Percentiles rank a stretch among this genome's conserved stretches.
Evolutionary conservation across 2,329 filamentous ascomycete species (phyloP).

Genomic region (Nemania serpens): DNA sequence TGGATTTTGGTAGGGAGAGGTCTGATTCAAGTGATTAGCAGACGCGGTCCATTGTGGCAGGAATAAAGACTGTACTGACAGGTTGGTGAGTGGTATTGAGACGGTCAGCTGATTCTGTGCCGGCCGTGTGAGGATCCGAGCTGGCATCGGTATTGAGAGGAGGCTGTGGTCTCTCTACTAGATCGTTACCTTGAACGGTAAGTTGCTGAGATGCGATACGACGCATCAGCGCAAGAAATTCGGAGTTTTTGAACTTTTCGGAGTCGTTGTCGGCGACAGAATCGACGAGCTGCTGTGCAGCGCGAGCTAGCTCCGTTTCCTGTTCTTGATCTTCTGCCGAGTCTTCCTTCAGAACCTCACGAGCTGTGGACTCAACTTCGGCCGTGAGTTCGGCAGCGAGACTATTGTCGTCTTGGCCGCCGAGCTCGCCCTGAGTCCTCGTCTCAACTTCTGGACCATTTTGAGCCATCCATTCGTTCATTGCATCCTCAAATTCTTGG

Average conservation of each 20-base stretch:
- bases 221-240: conserved; percentile 78
- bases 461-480: conserved; percentile 32
- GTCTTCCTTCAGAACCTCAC: conserved; percentile 21
- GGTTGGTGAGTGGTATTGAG: neutral
- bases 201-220: conserved; percentile 74
- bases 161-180: conserved; percentile 50
- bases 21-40: neutral
- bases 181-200: conserved; percentile 70
- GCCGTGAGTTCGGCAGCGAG: neutral
- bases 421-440: neutral
- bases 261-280: conserved; percentile 70
- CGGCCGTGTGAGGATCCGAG: neutral
- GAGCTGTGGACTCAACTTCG: neutral
- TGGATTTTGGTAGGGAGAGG: neutral
- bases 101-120: neutral
- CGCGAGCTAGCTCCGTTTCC: conserved; percentile 71
- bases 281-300: conserved; percentile 71
- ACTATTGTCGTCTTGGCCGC: conserved; percentile 20
- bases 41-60: neutral
- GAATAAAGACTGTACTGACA: neutral
- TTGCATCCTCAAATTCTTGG: conserved; percentile 28
- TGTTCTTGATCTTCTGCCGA: conserved; percentile 41
- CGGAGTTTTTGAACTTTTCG: conserved; percentile 77
- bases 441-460: conserved; percentile 22
- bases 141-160: neutral